Evolutionary conservation across 2,329 filamentous ascomycete species (phyloP), one percentile per base, ranked within the genome.

Genomic region (Endoconidiophora polonica): DNA sequence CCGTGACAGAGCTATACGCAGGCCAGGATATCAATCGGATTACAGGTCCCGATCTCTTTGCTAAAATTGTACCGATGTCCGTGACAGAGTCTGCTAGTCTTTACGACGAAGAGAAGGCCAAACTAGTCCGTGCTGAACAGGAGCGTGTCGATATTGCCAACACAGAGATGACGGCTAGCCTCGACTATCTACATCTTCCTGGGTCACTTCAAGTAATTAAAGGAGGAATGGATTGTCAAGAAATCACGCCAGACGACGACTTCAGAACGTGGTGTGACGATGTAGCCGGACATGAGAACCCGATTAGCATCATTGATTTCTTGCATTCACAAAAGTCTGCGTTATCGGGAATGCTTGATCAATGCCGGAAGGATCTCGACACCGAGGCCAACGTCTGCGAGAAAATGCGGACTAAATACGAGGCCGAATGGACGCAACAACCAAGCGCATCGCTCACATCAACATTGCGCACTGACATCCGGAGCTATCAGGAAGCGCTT

Each of bases 331-430:
- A 91, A 58, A 94, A 90, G 63, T 76, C 83, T 16, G 73, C 76
- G 1, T 83, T 95, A 10, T 63, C 86, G 23, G 70, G 72, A 2
- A 75, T 79, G 2, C 65, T 98, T 50, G 87, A 95, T 51, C 77
- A 76, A 52, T 86, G 86, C 58, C 79, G 81, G 50, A 94, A 94
- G 62, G 84, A 93, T 59, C 68, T 98, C 40, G 91, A 98, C 57
- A 87, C 91, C 79, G 91, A 98, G 63, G 93, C 96, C 66, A 93
- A 86, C 50, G 86, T 96, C 0, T 98, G 91, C 62, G 91, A 98
- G 64, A 98, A 96, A 70, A 98, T 98, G 91, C 78, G 91, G 44
- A 93, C 87, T 10, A 98, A 98, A 63, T 96, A 96, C 62, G 88
- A 90, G 50, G 75, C 73, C 24, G 90, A 96, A 49, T 98, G 91